Conservation (phyloP, 2,329 filamentous ascomycete species). For the Hymenoscyphus scutula region DNA sequence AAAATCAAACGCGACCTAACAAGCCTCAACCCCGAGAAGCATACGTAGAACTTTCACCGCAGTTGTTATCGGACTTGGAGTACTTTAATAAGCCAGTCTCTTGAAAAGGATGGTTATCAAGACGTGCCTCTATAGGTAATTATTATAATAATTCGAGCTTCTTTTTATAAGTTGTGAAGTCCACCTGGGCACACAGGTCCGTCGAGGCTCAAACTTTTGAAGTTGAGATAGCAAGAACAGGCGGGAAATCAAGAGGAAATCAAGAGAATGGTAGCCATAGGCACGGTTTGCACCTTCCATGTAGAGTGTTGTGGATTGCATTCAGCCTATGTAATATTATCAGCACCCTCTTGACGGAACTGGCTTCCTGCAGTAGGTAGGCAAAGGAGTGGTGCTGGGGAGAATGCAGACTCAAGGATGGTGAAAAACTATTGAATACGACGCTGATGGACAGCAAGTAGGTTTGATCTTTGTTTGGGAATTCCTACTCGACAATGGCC, state of each 20-base stretch:
- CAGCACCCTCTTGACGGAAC: constrained; percentile 13
- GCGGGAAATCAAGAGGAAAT: neutral
- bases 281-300: constrained; percentile 21
- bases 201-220: neutral
- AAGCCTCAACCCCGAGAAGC: constrained; percentile 1
- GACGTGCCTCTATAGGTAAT: neutral
- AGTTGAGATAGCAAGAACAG: neutral
- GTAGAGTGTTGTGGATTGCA: constrained; percentile 8
- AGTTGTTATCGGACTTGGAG: neutral
- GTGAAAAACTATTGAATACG: constrained; percentile 7
- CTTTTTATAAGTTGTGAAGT: neutral
- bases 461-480: constrained; percentile 27
- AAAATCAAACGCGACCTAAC: neutral
- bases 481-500: constrained; percentile 6
- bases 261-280: neutral
- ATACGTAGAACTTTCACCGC: neutral
- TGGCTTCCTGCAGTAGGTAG: constrained; percentile 18
- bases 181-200: too few species aligned
- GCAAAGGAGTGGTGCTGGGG: constrained; percentile 3
- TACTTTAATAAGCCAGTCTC: neutral
- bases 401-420: constrained; percentile 5
- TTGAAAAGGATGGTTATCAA: neutral
- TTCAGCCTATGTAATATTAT: constrained; percentile 24
- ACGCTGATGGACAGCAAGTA: neutral
- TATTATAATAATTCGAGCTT: too few species aligned